Conservation (phyloP, 164 flowering plant genomes). For the Annona squamosa region DNA sequence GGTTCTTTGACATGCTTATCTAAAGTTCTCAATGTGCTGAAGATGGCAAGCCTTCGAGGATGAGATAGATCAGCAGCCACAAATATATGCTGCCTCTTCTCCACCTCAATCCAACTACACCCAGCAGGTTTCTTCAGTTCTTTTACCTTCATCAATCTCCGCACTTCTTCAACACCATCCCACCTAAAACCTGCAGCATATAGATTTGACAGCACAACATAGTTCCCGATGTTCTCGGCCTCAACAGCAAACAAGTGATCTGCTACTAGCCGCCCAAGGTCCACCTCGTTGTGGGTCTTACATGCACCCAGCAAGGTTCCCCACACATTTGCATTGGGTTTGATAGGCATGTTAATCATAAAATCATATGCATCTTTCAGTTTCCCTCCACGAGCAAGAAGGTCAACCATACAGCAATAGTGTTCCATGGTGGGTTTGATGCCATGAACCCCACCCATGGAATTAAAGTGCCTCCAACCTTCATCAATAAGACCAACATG, state of each 20-base stretch:
- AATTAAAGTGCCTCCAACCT: conserved; percentile 55
- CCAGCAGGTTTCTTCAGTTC: conserved; percentile 72
- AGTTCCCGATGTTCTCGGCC: conserved; percentile 53
- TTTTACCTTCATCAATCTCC: conserved; percentile 56
- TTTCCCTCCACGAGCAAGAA: conserved; percentile 64
- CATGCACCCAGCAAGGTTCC: conserved; percentile 74
- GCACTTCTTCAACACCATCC: conserved; percentile 65
- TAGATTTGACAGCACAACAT: conserved; percentile 63
- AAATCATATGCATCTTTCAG: conserved; percentile 59
- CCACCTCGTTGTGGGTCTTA: conserved; percentile 52
- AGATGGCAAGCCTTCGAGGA: conserved; percentile 40
- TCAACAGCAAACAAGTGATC: conserved; percentile 46
- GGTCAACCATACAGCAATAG: conserved; percentile 70
- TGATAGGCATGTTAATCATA: conserved; percentile 49
- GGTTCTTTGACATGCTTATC: conserved; percentile 42
- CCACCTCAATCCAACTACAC: conserved; percentile 84
- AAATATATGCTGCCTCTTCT: conserved; percentile 41
- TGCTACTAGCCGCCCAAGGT: conserved; percentile 52
- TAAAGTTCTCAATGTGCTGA: conserved; percentile 24
- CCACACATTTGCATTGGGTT: conserved; percentile 66
- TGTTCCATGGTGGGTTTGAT: conserved; percentile 81
- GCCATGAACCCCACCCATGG: conserved; percentile 41
- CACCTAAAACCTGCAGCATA: conserved; percentile 73
- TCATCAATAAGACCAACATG: conserved; percentile 69
- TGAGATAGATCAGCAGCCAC: conserved; percentile 61